Evolutionary conservation across 1,284 basidiomycete species (phyloP).

Genomic region (Moesziomyces sp.): DNA sequence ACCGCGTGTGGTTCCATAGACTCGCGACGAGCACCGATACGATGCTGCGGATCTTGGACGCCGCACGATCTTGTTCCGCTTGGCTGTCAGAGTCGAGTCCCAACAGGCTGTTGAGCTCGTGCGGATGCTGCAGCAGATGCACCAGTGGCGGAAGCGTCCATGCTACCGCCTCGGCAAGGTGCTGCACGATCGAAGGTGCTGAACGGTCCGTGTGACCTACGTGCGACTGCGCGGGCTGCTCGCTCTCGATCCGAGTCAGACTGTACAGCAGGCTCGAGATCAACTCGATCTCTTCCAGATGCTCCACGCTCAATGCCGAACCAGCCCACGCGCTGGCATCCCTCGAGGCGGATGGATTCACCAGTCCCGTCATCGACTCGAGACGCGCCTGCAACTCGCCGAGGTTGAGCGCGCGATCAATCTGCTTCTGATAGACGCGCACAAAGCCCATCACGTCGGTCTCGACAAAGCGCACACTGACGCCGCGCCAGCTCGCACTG

Average conservation of each 20-base stretch:
- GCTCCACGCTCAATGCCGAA: slow-evolving; percentile 33
- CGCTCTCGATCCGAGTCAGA: slow-evolving; percentile 39
- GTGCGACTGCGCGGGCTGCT: slow-evolving; percentile 8
- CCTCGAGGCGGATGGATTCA: slow-evolving; percentile 74
- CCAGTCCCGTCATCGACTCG: slow-evolving; percentile 69
- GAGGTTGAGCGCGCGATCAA: slow-evolving; percentile 78
- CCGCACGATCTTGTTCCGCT: slow-evolving; percentile 69
- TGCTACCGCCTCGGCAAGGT: slow-evolving; percentile 22
- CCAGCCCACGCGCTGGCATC: slow-evolving; percentile 4
- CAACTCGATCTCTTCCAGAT: slow-evolving; percentile 48
- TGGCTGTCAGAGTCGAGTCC: slow-evolving; percentile 73
- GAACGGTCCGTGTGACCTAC: slow-evolving; percentile 4
- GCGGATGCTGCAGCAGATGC: slow-evolving; percentile 88
- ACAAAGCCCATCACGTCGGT: slow-evolving; percentile 86
- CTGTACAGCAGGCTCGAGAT: slow-evolving; percentile 51
- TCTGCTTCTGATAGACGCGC: slow-evolving; percentile 83
- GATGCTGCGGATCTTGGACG: slow-evolving; percentile 66
- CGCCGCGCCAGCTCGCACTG: slow-evolving; percentile 54
- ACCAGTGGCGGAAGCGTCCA: slow-evolving; percentile 81
- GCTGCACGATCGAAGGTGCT: slow-evolving; percentile 18
- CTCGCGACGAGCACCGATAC: slow-evolving; percentile 71
- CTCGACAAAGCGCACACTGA: slow-evolving; percentile 83
- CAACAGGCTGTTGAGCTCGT: slow-evolving; percentile 81
- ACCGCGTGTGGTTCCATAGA: slow-evolving; percentile 77
- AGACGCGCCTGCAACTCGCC: slow-evolving; percentile 72